These are phyloP conservation scores for Backusella liffmaniae DNA, from an alignment of 192 early-diverging fungal species.

Conservation along the genomic window DNA sequence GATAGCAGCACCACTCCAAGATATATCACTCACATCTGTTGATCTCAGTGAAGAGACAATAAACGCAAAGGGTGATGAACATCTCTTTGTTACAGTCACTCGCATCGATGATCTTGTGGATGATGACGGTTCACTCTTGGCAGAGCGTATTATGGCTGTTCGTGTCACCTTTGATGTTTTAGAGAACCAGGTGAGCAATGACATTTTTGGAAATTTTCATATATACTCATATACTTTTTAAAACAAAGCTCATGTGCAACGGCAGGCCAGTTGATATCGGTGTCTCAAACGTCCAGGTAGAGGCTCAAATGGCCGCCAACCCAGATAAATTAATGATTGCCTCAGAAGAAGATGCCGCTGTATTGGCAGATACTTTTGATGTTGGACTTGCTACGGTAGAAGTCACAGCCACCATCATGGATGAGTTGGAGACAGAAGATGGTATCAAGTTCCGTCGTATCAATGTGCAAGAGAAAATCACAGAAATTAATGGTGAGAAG, in stretches of 20 bases:
- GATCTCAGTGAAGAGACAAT: slow-evolving; percentile 22
- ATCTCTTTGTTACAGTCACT: slow-evolving; percentile 55
- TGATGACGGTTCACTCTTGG: slow-evolving; percentile 55
- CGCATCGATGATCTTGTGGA: slow-evolving; percentile 55
- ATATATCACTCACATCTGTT: slow-evolving; percentile 38
- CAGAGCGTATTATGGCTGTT: slow-evolving; percentile 57
- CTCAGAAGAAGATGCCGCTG: slow-evolving; percentile 39
- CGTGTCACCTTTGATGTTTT: slow-evolving; percentile 56
- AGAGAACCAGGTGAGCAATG: slow-evolving; percentile 44
- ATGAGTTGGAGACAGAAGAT: slow-evolving; percentile 38
- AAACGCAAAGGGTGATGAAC: slow-evolving; percentile 32
- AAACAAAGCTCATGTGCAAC: slow-evolving; percentile 48
- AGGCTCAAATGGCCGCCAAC: slow-evolving; percentile 42
- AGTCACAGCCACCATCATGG: slow-evolving; percentile 45
- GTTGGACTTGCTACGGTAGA: slow-evolving; percentile 54
- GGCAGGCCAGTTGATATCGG: slow-evolving; percentile 47
- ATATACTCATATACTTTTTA: slow-evolving; percentile 8
- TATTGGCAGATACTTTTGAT: slow-evolving; percentile 50
- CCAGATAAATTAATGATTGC: slow-evolving; percentile 38
- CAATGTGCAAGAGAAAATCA: slow-evolving; percentile 43
- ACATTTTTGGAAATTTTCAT: not conserved
- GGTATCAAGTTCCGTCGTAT: slow-evolving; percentile 48
- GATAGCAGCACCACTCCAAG: slow-evolving; percentile 34
- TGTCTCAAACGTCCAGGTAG: slow-evolving; percentile 37
- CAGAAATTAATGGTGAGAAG: slow-evolving; percentile 53